Evolutionary conservation across 371 early-diverging fungal genomes (phyloP).

Genomic region (Syncephalastrum racemosum): DNA sequence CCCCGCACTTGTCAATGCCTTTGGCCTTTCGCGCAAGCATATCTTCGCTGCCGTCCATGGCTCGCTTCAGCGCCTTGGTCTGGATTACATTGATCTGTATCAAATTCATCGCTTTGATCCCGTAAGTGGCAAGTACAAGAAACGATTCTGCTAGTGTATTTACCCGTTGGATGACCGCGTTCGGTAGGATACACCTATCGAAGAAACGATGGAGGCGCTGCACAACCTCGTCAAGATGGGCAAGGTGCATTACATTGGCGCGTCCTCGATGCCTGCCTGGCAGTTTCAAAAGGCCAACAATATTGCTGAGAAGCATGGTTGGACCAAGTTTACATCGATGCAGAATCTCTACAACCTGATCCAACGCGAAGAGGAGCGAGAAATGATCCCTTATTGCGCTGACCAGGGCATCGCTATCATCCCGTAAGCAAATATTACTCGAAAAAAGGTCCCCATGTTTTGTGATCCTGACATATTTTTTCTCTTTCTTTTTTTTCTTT

Average conservation of each 20-base stretch:
- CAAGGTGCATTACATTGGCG: constrained; percentile 47
- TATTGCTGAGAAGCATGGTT: constrained; percentile 27
- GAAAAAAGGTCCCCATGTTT: too few species aligned
- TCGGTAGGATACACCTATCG: constrained; percentile 28
- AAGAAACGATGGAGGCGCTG: constrained; percentile 53
- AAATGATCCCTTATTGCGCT: constrained; percentile 44
- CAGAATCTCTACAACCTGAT: constrained; percentile 41
- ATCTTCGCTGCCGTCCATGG: constrained; percentile 49
- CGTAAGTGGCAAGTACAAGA: too few species aligned
- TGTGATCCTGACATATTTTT: too few species aligned
- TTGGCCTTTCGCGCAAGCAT: constrained; percentile 50
- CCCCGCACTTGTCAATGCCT: constrained; percentile 18
- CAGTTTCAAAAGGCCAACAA: constrained; percentile 25
- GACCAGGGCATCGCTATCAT: constrained; percentile 31
- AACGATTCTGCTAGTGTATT: too few species aligned
- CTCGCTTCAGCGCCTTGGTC: constrained; percentile 43
- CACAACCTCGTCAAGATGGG: constrained; percentile 45
- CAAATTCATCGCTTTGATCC: constrained; percentile 46
- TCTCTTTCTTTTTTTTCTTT: too few species aligned
- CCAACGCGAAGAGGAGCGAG: constrained; percentile 53
- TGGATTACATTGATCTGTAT: constrained; percentile 63
- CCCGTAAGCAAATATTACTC: too few species aligned
- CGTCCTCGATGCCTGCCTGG: constrained; percentile 28
- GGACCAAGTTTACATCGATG: constrained; percentile 29
- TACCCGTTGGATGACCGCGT: not conserved